Percentiles rank a stretch among this genome's conserved stretches.
phyloP scores from a whole-genome alignment of 345 rosid genomes.

The Adansonia digitata region DNA sequence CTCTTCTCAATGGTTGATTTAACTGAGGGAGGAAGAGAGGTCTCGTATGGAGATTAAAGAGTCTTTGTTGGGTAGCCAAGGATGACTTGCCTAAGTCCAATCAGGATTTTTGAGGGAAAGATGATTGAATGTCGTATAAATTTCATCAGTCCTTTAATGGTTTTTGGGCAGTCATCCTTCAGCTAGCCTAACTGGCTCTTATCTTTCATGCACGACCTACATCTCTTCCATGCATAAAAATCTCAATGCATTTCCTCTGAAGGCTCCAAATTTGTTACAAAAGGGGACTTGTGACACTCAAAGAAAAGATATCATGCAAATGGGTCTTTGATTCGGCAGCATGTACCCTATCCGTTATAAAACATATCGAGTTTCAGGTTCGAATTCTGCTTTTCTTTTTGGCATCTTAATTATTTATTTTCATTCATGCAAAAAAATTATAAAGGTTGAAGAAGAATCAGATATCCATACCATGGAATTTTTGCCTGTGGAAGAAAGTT shows the following conservation, averaged over 20 bases:
- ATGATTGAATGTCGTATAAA: no score
- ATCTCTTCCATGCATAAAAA: slow-evolving; percentile 18
- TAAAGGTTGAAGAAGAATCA: background rate
- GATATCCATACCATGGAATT: background rate
- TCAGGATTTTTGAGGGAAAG: background rate
- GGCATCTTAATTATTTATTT: background rate
- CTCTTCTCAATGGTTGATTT: background rate
- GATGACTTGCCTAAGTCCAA: slow-evolving; percentile 49
- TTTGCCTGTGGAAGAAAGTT: background rate
- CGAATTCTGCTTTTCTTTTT: background rate
- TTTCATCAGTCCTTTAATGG: slow-evolving; percentile 7
- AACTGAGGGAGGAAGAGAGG: slow-evolving; percentile 31
- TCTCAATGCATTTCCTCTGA: background rate
- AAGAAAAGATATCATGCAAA: background rate
- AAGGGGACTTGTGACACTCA: background rate
- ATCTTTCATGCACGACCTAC: slow-evolving; percentile 28
- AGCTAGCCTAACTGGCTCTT: slow-evolving; percentile 35
- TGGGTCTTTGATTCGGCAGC: background rate
- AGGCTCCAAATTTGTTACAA: background rate
- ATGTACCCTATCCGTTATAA: background rate
- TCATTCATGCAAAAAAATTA: background rate
- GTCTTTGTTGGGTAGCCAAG: slow-evolving; percentile 45
- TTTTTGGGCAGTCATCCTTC: slow-evolving; percentile 25
- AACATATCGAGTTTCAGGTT: background rate
- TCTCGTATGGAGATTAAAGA: slow-evolving; percentile 43